These are phyloP conservation scores for Paecilomyces formosus DNA, from an alignment of 2,329 filamentous ascomycete species.

Conservation along the genomic window DNA sequence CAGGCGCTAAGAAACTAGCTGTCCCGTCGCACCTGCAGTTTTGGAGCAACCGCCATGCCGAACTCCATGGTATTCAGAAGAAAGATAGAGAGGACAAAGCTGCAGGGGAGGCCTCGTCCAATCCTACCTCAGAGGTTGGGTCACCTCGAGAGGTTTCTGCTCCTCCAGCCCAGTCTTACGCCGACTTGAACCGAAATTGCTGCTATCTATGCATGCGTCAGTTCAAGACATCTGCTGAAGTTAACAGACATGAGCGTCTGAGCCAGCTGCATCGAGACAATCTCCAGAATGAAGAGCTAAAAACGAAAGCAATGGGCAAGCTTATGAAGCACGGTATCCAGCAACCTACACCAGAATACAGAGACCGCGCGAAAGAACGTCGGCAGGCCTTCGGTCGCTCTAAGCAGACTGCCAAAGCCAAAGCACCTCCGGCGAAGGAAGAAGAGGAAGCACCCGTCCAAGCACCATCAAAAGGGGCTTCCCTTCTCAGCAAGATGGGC, in stretches of 20 bases:
- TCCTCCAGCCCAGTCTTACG: constrained; percentile 50
- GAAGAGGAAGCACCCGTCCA: constrained; percentile 21
- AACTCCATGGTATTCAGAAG: constrained; percentile 50
- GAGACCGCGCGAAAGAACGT: constrained; percentile 40
- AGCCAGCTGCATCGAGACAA: constrained; percentile 52
- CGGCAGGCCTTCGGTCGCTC: constrained; percentile 35
- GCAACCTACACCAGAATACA: constrained; percentile 32
- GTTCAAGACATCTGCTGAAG: constrained; percentile 48
- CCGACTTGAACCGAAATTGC: constrained; percentile 50
- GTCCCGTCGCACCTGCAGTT: constrained; percentile 62
- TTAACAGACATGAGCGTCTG: constrained; percentile 53
- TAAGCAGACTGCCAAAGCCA: constrained; percentile 14
- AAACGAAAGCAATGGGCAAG: constrained; percentile 33
- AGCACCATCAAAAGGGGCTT: constrained; percentile 40
- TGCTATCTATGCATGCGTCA: constrained; percentile 57
- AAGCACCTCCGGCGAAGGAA: constrained; percentile 18
- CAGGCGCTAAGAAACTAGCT: constrained; percentile 37
- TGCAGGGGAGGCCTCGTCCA: constrained; percentile 5
- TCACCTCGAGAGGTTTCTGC: constrained; percentile 14
- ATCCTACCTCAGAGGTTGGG: constrained; percentile 16
- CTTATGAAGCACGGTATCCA: constrained; percentile 34
- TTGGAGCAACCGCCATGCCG: constrained; percentile 64
- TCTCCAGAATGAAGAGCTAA: constrained; percentile 43
- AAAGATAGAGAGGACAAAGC: constrained; percentile 21
- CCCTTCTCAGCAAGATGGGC: constrained; percentile 45